phyloP scores from a whole-genome alignment of 345 rosid species.

The Aquilaria malaccensis region DNA sequence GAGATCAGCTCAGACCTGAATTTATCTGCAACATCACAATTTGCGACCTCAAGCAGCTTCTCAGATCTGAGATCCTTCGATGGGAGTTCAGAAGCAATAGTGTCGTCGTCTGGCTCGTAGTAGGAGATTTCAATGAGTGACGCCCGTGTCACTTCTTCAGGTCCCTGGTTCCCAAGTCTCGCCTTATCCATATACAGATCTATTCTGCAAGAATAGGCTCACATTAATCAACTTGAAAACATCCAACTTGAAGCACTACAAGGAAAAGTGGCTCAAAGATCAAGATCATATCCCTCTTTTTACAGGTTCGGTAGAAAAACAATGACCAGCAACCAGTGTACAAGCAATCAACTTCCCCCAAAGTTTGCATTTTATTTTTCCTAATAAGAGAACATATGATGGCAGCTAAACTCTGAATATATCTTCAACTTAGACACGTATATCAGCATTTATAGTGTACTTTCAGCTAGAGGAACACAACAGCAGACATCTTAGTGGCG shows the following conservation, averaged over 20 bases:
- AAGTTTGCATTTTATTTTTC: too few species aligned
- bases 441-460: too few species aligned
- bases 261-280: too few species aligned
- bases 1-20: conserved; percentile 30
- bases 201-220: not conserved
- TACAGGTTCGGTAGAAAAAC: too few species aligned
- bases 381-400: too few species aligned
- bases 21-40: conserved; percentile 18
- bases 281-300: too few species aligned
- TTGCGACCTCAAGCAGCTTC: not conserved
- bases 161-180: not conserved
- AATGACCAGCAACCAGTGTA: too few species aligned
- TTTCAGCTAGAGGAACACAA: too few species aligned
- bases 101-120: conserved; percentile 15
- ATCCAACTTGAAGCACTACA: not conserved
- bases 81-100: conserved; percentile 9
- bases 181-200: conserved; percentile 10
- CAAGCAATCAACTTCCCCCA: too few species aligned
- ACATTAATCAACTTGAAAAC: conserved; percentile 1
- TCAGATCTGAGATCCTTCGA: not conserved
- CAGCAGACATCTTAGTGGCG: too few species aligned
- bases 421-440: too few species aligned
- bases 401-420: too few species aligned
- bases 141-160: conserved; percentile 20
- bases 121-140: conserved; percentile 25